Evolutionary conservation across 1,284 basidiomycete species (phyloP).

Genomic region (Pseudomicrostroma phylloplanum): DNA sequence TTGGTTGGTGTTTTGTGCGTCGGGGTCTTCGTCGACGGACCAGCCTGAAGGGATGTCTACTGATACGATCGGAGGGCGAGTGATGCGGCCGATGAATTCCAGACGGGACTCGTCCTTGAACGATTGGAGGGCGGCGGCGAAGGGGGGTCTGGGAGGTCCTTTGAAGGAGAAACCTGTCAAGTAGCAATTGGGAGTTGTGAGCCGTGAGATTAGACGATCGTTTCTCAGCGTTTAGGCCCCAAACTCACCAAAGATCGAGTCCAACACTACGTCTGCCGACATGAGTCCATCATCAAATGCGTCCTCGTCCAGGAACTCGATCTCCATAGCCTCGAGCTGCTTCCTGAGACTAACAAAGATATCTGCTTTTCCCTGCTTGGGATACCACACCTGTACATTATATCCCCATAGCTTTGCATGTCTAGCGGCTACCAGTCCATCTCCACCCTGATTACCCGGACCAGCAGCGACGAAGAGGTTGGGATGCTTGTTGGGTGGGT

Average conservation of each 20-base stretch:
- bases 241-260: constrained; percentile 74
- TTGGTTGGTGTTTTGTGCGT: neutral
- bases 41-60: constrained; percentile 96
- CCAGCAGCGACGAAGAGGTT: constrained; percentile 88
- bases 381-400: constrained; percentile 41
- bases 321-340: constrained; percentile 81
- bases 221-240: neutral
- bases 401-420: constrained; percentile 60
- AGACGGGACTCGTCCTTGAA: constrained; percentile 53
- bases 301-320: constrained; percentile 56
- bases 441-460: constrained; percentile 78
- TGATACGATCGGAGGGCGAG: constrained; percentile 40
- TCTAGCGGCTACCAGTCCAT: constrained; percentile 90
- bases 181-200: neutral
- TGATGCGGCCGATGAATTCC: constrained; percentile 29
- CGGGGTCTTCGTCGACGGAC: constrained; percentile 64
- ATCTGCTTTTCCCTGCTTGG: constrained; percentile 41
- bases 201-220: neutral
- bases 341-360: constrained; percentile 64
- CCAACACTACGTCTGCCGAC: constrained; percentile 75
- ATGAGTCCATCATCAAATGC: constrained; percentile 58
- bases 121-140: constrained; percentile 67
- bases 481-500: constrained; percentile 62
- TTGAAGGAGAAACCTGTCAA: constrained; percentile 78
- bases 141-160: constrained; percentile 69